phyloP scores from a whole-genome alignment of 108 stramenopile genomes.

The Cyclotella cryptica region DNA sequence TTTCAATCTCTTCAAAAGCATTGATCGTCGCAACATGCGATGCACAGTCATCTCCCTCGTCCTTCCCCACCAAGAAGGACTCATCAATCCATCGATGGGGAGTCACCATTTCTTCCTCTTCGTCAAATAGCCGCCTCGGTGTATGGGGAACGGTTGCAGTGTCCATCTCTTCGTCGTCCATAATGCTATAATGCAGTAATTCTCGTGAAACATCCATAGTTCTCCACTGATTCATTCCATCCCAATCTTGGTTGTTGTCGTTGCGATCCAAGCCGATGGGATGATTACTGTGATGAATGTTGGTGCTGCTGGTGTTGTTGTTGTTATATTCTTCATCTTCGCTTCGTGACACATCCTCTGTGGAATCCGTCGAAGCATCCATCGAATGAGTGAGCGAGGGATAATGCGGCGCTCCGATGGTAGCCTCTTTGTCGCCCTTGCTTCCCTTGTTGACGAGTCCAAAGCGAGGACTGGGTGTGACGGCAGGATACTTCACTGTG shows the following conservation, averaged over 20 bases:
- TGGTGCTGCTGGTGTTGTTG: background rate
- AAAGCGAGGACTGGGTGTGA: background rate
- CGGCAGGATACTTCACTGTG: background rate
- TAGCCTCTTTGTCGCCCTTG: background rate
- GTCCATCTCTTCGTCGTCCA: slow-evolving; percentile 12
- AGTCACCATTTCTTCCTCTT: slow-evolving; percentile 27
- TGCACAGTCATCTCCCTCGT: too few species aligned
- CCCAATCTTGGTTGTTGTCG: background rate
- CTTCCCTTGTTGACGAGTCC: too few species aligned
- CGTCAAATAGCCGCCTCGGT: slow-evolving; percentile 31
- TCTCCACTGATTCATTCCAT: background rate
- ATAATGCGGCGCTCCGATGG: background rate
- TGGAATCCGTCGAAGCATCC: slow-evolving; percentile 1
- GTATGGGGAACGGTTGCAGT: slow-evolving; percentile 13
- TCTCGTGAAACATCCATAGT: slow-evolving; percentile 27
- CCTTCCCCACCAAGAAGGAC: too few species aligned
- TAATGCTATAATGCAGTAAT: slow-evolving; percentile 30
- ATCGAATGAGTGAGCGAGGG: background rate
- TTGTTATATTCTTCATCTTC: background rate
- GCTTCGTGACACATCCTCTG: slow-evolving; percentile 8
- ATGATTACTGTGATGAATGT: too few species aligned
- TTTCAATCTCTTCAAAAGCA: too few species aligned
- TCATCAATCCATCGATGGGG: background rate
- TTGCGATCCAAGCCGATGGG: background rate
- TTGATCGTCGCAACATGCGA: too few species aligned